Evolutionary conservation across 164 flowering plant genomes (phyloP), one percentile per base, ranked within the genome.

Genomic region (Echeveria elegans): DNA sequence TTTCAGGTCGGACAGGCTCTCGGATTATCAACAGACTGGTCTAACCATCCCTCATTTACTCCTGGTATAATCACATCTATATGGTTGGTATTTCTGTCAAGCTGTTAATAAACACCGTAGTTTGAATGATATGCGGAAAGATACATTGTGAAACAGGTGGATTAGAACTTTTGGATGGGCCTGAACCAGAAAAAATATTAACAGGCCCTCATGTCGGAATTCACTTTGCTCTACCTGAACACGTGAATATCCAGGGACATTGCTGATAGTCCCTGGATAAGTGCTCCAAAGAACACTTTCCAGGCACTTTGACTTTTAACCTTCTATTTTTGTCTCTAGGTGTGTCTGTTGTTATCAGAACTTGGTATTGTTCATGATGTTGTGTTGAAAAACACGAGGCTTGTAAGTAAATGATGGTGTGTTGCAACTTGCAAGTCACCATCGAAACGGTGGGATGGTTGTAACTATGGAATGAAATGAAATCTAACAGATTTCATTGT

Each of bases 161-260:
- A 64, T 79, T 94, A 72, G 97, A 94, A 72, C 66, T 94, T 64
- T 77, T 89, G 36, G 96, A 91, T 71, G 99, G 96, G n/a, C 94
- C 96, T n/a, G 80, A 82, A 65, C 92, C 93, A 6, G 92, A 86
- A 67, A 76, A 82, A 36, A 81, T 89, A 68, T 69, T 94, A 70
- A 68, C 86, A 11, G 96, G 97, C 74, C 99, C 99, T 6, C 95
- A 97, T 31, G 97, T 94, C 61, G 99, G 99, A 34, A 94, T 94
- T n/a, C 86, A 91, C 18, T 91, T 89, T 83, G 99, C 99, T 63
- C 75, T 72, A 43, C 90, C 96, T 0, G 94, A 88, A 75, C 89
- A 94, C 81, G 88, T 87, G 18, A 85, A 69, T 72, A 96, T n/a
- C n/a, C n/a, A n/a, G n/a, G n/a, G n/a, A n/a, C n/a, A 74, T 91